Percentiles rank a stretch among this genome's conserved stretches.
phyloP scores from a whole-genome alignment of 805 yeast genomes.

The Wickerhamiella spandovensis region DNA sequence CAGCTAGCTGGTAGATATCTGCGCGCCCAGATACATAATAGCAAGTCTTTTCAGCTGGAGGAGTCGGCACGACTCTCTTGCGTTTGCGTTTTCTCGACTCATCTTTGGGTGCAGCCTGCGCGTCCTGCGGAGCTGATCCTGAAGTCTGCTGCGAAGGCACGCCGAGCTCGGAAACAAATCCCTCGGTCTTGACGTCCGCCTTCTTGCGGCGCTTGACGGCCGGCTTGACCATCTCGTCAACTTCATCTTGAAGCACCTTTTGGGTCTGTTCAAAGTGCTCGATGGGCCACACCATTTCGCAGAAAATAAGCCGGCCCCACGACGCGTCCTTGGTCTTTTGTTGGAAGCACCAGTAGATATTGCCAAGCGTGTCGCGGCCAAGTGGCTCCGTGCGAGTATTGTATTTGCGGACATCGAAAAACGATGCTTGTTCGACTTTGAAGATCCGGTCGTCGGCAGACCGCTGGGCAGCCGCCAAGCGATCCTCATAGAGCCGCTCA shows the following conservation, averaged over 20 bases:
- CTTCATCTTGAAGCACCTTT: not conserved
- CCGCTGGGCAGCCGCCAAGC: constrained; percentile 19
- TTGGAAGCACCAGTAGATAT: constrained; percentile 27
- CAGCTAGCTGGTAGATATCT: constrained; percentile 15
- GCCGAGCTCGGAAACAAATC: no score
- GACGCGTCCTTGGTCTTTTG: constrained; percentile 19
- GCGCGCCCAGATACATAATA: constrained; percentile 19
- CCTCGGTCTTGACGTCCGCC: not conserved
- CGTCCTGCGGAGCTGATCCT: not conserved
- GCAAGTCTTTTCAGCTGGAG: constrained; percentile 9
- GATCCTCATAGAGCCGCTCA: constrained; percentile 17
- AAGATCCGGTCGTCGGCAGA: constrained; percentile 17
- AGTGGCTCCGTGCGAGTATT: constrained; percentile 24
- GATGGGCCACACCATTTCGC: not conserved
- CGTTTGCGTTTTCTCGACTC: constrained; percentile 6
- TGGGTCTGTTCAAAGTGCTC: not conserved
- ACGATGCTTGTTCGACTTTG: constrained; percentile 20
- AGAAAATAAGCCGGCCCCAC: not conserved
- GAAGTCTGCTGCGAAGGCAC: no score
- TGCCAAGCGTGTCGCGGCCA: constrained; percentile 24
- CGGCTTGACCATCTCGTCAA: not conserved
- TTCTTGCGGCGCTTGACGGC: not conserved
- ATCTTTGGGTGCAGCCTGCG: not conserved
- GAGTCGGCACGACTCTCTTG: constrained; percentile 2
- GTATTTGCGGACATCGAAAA: constrained; percentile 19